Evolutionary conservation across 2,329 filamentous ascomycete species (phyloP), one percentile per base, ranked within the genome.

Genomic region (Trichophyton benhamiae): DNA sequence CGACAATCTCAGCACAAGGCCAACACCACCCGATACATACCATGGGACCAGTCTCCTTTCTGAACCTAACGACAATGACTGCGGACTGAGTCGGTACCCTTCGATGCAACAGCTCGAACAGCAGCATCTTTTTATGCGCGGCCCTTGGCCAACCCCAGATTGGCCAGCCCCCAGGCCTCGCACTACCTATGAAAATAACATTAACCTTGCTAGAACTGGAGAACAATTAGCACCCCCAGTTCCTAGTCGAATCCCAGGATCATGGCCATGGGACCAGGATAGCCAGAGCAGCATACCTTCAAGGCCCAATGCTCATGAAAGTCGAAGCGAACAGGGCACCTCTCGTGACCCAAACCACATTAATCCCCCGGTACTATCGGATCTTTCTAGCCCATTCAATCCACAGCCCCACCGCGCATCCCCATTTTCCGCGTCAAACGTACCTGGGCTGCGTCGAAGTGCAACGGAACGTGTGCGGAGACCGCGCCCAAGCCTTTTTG

Each of bases 21-120:
- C 27, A 17, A 15, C 17, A 20, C 52, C 17, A 20, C 52, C 8
- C 33, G n/a, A 55, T 55, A 20, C 13, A 27, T 30, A 20, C 11
- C 5, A 1, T 55, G 17, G 2, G 11, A 3, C 33, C 9, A 38
- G 11, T 4, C 33, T n/a, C 30, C 33, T 13, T 7, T 44, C 22
- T 5, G n/a, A 0, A 3, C 15, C 20, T 22, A 41, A 25, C 25
- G 11, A 20, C n/a, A 8, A 42, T 42, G n/a, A 17, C 36, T 58
- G 9, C n/a, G 20, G 25, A 15, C 22, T 25, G 4, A 17, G 13
- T 11, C 63, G 64, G 27, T 66, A 63, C 22, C 64, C 64, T n/a
- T 60, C 63, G 3, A 57, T 66, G 44, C 60, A 62, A 15, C 64
- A 65, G 41, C 33, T 66, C 6, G 63, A 66, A 52, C 25, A 53